A percentile compares a stretch with the other conserved stretches of the same genome.
These are phyloP conservation scores for Pleurotus sapidus DNA, from an alignment of 768 basidiomycete genomes.

Conservation along the genomic window DNA sequence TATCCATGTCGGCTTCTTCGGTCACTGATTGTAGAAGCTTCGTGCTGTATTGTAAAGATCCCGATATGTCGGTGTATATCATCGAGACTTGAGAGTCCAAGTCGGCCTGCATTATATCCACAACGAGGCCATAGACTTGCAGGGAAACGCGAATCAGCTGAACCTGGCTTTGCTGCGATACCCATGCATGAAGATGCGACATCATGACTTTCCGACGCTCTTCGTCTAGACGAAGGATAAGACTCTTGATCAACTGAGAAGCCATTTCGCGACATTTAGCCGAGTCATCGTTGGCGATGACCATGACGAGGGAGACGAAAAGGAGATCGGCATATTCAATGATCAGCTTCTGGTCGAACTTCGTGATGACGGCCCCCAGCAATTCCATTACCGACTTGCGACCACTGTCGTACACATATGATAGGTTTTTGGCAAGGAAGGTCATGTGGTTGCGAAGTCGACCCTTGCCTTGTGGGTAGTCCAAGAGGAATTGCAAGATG, in stretches of 20 bases:
- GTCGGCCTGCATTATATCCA: slow-evolving; percentile 62
- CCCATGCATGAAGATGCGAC: slow-evolving; percentile 80
- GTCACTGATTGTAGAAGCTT: slow-evolving; percentile 37
- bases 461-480: slow-evolving; percentile 95
- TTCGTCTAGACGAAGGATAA: slow-evolving; percentile 68
- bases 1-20: slow-evolving; percentile 40
- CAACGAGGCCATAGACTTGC: slow-evolving; percentile 79
- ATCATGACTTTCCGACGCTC: slow-evolving; percentile 54
- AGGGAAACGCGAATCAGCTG: slow-evolving; percentile 70
- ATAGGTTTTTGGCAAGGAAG: slow-evolving; percentile 89
- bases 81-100: slow-evolving; percentile 38
- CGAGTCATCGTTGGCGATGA: slow-evolving; percentile 91
- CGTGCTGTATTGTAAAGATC: slow-evolving; percentile 42
- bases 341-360: slow-evolving; percentile 76
- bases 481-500: slow-evolving; percentile 90
- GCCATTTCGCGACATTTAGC: slow-evolving; percentile 88
- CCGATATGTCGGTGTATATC: slow-evolving; percentile 57
- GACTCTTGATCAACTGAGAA: slow-evolving; percentile 72
- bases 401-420: slow-evolving; percentile 88
- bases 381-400: slow-evolving; percentile 93
- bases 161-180: slow-evolving; percentile 52
- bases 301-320: slow-evolving; percentile 90
- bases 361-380: slow-evolving; percentile 76
- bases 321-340: slow-evolving; percentile 84
- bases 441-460: slow-evolving; percentile 85